These are phyloP conservation scores for Saksenaea oblongispora DNA, from an alignment of 371 early-diverging fungal species.

Conservation along the genomic window DNA sequence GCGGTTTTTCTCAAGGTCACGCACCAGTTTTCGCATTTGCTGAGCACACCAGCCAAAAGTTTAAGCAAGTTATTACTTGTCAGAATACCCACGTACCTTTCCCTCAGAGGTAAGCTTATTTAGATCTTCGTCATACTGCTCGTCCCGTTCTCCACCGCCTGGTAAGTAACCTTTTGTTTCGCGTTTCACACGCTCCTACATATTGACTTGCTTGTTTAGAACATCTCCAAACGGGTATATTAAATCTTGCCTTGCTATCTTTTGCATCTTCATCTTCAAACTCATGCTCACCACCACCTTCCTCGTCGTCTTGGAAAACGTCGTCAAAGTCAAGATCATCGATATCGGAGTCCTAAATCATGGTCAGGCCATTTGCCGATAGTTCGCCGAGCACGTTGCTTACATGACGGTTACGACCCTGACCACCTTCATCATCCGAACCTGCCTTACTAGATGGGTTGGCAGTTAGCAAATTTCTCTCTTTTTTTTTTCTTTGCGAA, in stretches of 20 bases:
- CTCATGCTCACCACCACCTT: conserved; percentile 69
- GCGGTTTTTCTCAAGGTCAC: conserved; percentile 70
- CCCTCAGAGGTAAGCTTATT: conserved; percentile 43
- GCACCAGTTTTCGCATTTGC: conserved; percentile 73
- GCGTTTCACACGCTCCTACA: conserved; percentile 38
- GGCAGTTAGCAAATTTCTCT: neutral
- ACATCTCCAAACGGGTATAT: neutral
- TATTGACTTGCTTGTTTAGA: conserved; percentile 10
- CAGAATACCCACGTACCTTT: conserved; percentile 28
- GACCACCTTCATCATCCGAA: conserved; percentile 29
- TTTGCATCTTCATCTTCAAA: conserved; percentile 66
- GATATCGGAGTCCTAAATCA: conserved; percentile 44
- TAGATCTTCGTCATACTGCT: conserved; percentile 18
- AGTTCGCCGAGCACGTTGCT: neutral
- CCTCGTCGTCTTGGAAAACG: conserved; percentile 77
- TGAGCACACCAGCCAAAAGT: conserved; percentile 18
- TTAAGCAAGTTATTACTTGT: neutral
- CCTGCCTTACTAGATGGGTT: conserved; percentile 12
- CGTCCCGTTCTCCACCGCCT: conserved; percentile 26
- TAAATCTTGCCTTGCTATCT: conserved; percentile 41
- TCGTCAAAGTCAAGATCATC: conserved; percentile 56
- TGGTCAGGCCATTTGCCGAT: neutral
- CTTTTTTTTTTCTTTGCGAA: too few relatives aligned
- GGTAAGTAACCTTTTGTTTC: conserved; percentile 39
- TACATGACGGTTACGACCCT: conserved; percentile 13